phyloP scores from a whole-genome alignment of 495 filamentous ascomycete genomes.

The Podospora anserina region DNA sequence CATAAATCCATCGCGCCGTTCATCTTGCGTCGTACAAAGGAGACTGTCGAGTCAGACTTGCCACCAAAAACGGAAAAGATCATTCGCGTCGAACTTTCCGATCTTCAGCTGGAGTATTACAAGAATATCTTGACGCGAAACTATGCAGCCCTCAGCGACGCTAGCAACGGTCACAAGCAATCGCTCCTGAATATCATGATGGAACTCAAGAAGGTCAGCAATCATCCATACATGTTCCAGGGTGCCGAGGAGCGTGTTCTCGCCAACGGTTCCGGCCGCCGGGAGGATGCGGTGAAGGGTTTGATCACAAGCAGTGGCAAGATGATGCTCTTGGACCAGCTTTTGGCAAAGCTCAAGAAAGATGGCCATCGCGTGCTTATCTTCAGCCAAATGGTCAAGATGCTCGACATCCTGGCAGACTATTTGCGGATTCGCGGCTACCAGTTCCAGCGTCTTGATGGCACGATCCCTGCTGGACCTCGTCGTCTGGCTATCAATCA shows the following conservation, averaged over 20 bases:
- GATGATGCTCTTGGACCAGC: constrained; percentile 96
- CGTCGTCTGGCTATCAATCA: constrained; percentile 93
- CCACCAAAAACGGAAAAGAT: constrained; percentile 98
- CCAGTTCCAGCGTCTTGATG: constrained; percentile 89
- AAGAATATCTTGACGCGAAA: constrained; percentile 98
- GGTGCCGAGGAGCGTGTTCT: constrained; percentile 86
- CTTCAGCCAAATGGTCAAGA: constrained; percentile 99
- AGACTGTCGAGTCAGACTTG: constrained; percentile 91
- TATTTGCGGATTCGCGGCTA: constrained; percentile 88
- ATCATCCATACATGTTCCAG: constrained; percentile 96
- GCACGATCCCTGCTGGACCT: constrained; percentile 81
- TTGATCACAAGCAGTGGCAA: constrained; percentile 96
- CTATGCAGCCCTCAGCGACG: constrained; percentile 89
- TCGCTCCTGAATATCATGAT: constrained; percentile 99
- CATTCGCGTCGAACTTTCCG: constrained; percentile 91
- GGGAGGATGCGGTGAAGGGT: constrained; percentile 83
- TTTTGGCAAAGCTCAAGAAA: constrained; percentile 83
- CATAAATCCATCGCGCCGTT: constrained; percentile 77
- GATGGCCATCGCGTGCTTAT: constrained; percentile 95
- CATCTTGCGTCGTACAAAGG: constrained; percentile 95
- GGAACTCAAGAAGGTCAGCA: constrained; percentile 98
- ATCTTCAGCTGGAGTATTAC: constrained; percentile 95
- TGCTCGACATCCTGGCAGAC: constrained; percentile 92
- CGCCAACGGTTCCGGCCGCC: constrained; percentile 61
- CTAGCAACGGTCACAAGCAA: constrained; percentile 81